Percentiles rank a stretch among this genome's conserved stretches.
These are phyloP conservation scores for Mortierella alpina DNA, from an alignment of 192 early-diverging fungal species.

Conservation along the genomic window DNA sequence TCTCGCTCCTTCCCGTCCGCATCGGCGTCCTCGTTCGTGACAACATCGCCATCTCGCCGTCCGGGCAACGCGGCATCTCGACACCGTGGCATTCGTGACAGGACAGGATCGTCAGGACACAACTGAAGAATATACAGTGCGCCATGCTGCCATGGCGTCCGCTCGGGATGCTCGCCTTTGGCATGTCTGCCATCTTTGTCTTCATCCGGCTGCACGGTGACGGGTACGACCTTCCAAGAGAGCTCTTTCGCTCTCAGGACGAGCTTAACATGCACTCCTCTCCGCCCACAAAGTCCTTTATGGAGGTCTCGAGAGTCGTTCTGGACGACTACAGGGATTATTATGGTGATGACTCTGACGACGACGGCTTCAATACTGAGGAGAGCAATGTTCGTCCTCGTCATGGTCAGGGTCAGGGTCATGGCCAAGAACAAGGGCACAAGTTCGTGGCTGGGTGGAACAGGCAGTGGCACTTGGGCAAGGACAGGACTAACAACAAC, in stretches of 20 bases:
- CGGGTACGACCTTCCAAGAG: slow-evolving; percentile 38
- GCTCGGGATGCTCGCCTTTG: slow-evolving; percentile 35
- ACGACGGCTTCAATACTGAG: neutral
- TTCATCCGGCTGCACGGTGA: slow-evolving; percentile 47
- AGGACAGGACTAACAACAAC: neutral
- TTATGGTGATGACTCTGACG: neutral
- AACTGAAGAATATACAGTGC: neutral
- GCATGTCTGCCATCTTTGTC: slow-evolving; percentile 37
- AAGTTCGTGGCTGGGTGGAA: slow-evolving; percentile 20
- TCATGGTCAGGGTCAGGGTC: too few relatives aligned
- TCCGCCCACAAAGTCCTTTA: slow-evolving; percentile 16
- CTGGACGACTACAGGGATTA: slow-evolving; percentile 10
- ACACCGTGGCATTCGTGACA: neutral
- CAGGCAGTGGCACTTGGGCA: slow-evolving; percentile 27
- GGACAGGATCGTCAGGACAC: neutral
- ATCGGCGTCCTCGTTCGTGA: too few relatives aligned
- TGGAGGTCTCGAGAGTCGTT: slow-evolving; percentile 30
- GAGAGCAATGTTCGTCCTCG: neutral
- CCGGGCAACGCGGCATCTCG: neutral
- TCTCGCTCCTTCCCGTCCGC: too few relatives aligned
- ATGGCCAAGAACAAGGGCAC: neutral
- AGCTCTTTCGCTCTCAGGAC: slow-evolving; percentile 3
- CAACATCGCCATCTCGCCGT: too few relatives aligned
- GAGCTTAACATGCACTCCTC: neutral
- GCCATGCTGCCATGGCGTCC: slow-evolving; percentile 48